These are phyloP conservation scores for Skeletonema menzelii DNA, from an alignment of 108 stramenopile species.

Conservation along the genomic window DNA sequence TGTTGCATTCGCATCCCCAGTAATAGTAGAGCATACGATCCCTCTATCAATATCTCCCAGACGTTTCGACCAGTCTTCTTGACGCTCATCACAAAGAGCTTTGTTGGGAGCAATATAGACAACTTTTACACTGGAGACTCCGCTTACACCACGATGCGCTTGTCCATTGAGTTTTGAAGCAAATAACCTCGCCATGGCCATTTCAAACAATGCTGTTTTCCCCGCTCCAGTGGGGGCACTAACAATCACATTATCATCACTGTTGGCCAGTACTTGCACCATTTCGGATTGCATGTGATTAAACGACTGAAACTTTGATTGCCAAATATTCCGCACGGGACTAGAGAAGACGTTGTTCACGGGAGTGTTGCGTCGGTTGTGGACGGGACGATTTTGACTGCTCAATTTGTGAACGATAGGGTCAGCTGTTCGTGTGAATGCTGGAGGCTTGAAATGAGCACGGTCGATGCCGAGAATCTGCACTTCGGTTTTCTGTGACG, in stretches of 20 bases:
- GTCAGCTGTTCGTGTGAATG: constrained; percentile 14
- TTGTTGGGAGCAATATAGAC: constrained; percentile 95
- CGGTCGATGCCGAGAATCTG: constrained; percentile 28
- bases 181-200: constrained; percentile 90
- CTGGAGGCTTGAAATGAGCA: constrained; percentile 26
- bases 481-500: constrained; percentile 17
- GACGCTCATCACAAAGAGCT: constrained; percentile 94
- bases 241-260: constrained; percentile 92
- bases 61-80: constrained; percentile 83
- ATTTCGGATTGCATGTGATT: constrained; percentile 85
- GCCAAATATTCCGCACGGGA: constrained; percentile 63
- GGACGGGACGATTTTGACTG: constrained; percentile 51
- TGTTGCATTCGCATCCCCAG: constrained; percentile 79
- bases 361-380: constrained; percentile 38
- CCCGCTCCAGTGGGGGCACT: constrained; percentile 99
- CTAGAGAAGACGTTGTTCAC: constrained; percentile 54
- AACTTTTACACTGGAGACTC: constrained; percentile 64
- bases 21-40: constrained; percentile 73
- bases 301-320: constrained; percentile 61
- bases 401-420: constrained; percentile 60
- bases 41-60: constrained; percentile 61
- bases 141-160: constrained; percentile 27
- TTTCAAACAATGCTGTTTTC: constrained; percentile 94
- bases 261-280: constrained; percentile 46
- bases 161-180: constrained; percentile 13